Evolutionary conservation across 169 alveolate genomes (phyloP), one percentile per base, ranked within the genome.

Genomic region (Plasmodium falciparum): DNA sequence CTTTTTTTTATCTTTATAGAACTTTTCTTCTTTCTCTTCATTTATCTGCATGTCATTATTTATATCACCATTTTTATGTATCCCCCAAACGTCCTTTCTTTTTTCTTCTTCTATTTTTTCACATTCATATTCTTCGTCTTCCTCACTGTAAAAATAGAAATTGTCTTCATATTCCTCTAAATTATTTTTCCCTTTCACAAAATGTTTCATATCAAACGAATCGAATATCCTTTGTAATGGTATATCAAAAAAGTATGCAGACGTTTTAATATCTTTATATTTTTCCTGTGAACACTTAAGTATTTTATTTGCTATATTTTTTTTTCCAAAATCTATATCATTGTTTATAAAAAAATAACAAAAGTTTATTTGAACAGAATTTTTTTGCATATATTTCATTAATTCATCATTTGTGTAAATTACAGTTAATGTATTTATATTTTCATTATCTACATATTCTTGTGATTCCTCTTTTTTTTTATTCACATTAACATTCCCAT

Each of bases 191-290:
- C 22, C 20, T 20, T 66, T 75, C 9, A 78, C 29, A 58, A 78
- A 78, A 56, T 59, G 49, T 71, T 54, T 33, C 45, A 66, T 9
- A 29, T 78, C 47, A 33, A 78, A 78, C 1, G 89, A 17, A 45
- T 78, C 89, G 12, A 65, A 78, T 54, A 17, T 65, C 26, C 45
- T 65, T 22, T 75, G n/a, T 26, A 9, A 3, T 11, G 78, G 70
- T 33, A 78, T 63, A 59, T 78, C 89, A 78, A 78, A 78, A 70
- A 78, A 65, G 17, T 78, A 78, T n/a, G 89, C 89, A 59, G 72
- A 78, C 29, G 89, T 78, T 17, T 66, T 78, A 65, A 78, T 47
- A 20, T 66, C 78, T 12, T 43, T 65, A 50, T 78, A 78, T 65
- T 66, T 65, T 74, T 74, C 66, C 29, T 74, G 22, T 17, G 67